Base-by-base conservation (phyloP, 805 yeast genomes). In the Candida silvicultrix region DNA sequence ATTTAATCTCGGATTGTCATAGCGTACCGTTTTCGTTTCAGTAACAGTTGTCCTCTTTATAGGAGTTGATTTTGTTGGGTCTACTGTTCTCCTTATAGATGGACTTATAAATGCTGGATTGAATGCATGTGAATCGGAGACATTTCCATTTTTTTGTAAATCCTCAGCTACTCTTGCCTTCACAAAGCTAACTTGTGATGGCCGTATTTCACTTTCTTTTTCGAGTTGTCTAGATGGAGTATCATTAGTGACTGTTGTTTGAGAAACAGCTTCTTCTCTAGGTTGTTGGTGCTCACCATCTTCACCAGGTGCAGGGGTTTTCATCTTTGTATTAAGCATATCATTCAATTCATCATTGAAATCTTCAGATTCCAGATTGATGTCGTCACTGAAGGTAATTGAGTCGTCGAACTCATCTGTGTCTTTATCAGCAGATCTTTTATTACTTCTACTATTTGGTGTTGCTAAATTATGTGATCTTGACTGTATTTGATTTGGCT, bases 51-150 rank as follows among this genome's bases (percentile, higher is more conserved):
- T 36, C 47, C 81, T 65, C 47, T 76, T 77, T 2, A 85, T 68
- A 2, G 85, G 89, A 4, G 79, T 76, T 0, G 90, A 84, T 47
- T 76, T 80, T 1, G 74, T 71, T 40, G 83, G 92, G 60, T 85
- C 89, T 14, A 83, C 68, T 0, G 84, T 81, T 45, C 80, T 75
- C 51, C 71, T 74, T 14, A 73, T 75, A 6, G 78, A 78, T 38
- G 76, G 78, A 44, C 75, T 77, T 57, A 80, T 77, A 50, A 73
- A 78, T 43, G 74, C 77, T 0, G 85, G 80, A 41, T 82, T 74
- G 52, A 73, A 80, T n/a, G 73, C 60, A 43, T 70, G 64, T 2
- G 68, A 69, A 4, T 63, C 62, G 4, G 70, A 57, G 12, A 70
- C 58, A 15, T 44, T 22, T 1, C 70, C 63, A 45, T 72, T 72